Conservation (phyloP, 2,329 filamentous ascomycete species). For the Ophiocordyceps unilateralis region DNA sequence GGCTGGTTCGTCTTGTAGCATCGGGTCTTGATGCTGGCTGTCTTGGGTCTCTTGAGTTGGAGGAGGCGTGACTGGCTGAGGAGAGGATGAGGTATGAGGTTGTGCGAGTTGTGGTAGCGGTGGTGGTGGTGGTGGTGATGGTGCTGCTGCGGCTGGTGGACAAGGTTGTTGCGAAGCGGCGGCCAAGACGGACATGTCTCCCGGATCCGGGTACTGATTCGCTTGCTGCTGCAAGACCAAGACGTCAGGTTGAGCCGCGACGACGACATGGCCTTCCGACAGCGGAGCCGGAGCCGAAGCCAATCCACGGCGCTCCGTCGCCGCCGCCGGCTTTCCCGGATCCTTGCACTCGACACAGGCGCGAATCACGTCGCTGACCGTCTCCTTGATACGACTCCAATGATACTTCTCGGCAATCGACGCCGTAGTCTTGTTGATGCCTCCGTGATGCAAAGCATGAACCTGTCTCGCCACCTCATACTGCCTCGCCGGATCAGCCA, state of each 20-base stretch:
- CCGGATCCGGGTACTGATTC: no score
- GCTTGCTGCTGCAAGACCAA: conserved; percentile 15
- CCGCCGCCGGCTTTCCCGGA: conserved; percentile 30
- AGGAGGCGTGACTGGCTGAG: no score
- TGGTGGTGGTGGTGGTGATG: conserved; percentile 1
- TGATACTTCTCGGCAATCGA: conserved; percentile 88
- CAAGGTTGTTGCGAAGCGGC: no score
- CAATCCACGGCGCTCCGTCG: no score
- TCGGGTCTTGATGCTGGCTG: conserved; percentile 9
- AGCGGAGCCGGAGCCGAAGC: no score
- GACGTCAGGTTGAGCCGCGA: no score
- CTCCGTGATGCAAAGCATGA: conserved; percentile 63
- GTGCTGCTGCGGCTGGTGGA: conserved; percentile 8
- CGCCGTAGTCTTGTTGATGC: conserved; percentile 96
- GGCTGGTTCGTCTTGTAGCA: conserved; percentile 6
- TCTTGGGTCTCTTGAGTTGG: conserved; percentile 9
- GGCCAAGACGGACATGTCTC: conserved; percentile 27
- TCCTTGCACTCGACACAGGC: conserved; percentile 87
- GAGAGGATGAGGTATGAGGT: no score
- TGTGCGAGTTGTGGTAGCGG: no score
- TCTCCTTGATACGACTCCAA: conserved; percentile 97
- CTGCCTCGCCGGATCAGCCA: conserved; percentile 75
- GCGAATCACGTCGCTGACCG: conserved; percentile 83
- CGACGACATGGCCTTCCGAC: conserved; percentile 5
- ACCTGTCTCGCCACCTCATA: conserved; percentile 72